A percentile compares a stretch with the other conserved stretches of the same genome.
Evolutionary conservation across 192 early-diverging fungal species (phyloP).

Genomic region (Coemansia interrupta): DNA sequence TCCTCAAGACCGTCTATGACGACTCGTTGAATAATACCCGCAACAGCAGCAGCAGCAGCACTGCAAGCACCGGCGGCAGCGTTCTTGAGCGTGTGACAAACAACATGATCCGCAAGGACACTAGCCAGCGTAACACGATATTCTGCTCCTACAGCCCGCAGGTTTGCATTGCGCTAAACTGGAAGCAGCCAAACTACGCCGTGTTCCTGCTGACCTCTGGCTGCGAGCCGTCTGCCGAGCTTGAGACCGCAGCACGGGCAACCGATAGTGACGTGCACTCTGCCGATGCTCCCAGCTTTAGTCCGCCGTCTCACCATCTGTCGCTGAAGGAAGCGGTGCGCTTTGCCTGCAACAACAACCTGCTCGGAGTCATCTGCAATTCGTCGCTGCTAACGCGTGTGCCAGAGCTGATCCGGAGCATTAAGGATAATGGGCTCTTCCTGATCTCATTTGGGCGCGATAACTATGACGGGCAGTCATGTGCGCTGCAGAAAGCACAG

Average conservation of each 20-base stretch:
- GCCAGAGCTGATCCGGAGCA: constrained; percentile 82
- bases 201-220: constrained; percentile 92
- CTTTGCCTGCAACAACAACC: constrained; percentile 87
- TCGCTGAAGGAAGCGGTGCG: constrained; percentile 92
- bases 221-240: constrained; percentile 45
- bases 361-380: constrained; percentile 90
- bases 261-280: constrained; percentile 17
- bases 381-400: constrained; percentile 88
- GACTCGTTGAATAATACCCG: constrained; percentile 44
- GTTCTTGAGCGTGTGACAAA: constrained; percentile 12
- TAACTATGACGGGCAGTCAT: constrained; percentile 62
- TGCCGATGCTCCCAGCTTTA: constrained; percentile 34
- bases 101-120: constrained; percentile 16
- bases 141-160: constrained; percentile 89
- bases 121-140: constrained; percentile 61
- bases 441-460: constrained; percentile 84
- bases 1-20: constrained; percentile 85
- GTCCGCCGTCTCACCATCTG: constrained; percentile 20
- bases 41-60: constrained; percentile 5
- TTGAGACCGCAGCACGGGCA: constrained; percentile 45
- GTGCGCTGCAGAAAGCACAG: constrained; percentile 70
- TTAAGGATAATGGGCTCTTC: constrained; percentile 90
- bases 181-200: constrained; percentile 98
- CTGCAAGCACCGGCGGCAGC: background rate
- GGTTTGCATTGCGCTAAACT: constrained; percentile 91